These are phyloP conservation scores for Acidomyces sp. DNA, from an alignment of 495 filamentous ascomycete species.

Conservation along the genomic window DNA sequence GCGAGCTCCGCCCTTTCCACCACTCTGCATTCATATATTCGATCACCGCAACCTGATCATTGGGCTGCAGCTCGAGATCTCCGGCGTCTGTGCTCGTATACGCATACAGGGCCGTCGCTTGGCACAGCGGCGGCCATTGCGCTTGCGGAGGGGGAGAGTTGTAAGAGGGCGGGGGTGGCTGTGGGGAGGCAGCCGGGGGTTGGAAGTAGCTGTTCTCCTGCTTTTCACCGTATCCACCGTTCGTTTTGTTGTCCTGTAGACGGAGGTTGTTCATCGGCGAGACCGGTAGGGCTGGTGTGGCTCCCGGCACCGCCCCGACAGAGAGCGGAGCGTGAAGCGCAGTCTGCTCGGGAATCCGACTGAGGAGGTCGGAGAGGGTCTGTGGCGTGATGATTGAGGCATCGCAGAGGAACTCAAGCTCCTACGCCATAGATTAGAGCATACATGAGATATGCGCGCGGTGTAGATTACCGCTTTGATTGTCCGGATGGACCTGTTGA, in stretches of 20 bases:
- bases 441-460: background rate
- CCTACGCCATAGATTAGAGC: slow-evolving; percentile 38
- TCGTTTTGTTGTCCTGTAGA: slow-evolving; percentile 31
- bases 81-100: slow-evolving; percentile 67
- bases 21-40: slow-evolving; percentile 94
- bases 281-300: slow-evolving; percentile 29
- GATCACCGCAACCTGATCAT: slow-evolving; percentile 63
- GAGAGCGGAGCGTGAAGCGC: slow-evolving; percentile 40
- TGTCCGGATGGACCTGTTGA: slow-evolving; percentile 70
- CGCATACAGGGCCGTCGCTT: slow-evolving; percentile 70
- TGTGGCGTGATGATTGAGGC: slow-evolving; percentile 56
- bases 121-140: slow-evolving; percentile 34
- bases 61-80: slow-evolving; percentile 60
- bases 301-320: slow-evolving; percentile 32
- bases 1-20: slow-evolving; percentile 79
- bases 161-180: slow-evolving; percentile 34
- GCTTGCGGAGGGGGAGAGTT: slow-evolving; percentile 14
- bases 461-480: slow-evolving; percentile 62
- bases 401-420: slow-evolving; percentile 83
- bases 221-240: slow-evolving; percentile 30
- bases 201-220: slow-evolving; percentile 37
- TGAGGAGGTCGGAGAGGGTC: slow-evolving; percentile 55
- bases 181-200: slow-evolving; percentile 40
- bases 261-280: slow-evolving; percentile 25
- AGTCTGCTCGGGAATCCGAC: slow-evolving; percentile 52